Evolutionary conservation across 1,284 basidiomycete species (phyloP), one percentile per base, ranked within the genome.

Genomic region (Calocybe gambosa): DNA sequence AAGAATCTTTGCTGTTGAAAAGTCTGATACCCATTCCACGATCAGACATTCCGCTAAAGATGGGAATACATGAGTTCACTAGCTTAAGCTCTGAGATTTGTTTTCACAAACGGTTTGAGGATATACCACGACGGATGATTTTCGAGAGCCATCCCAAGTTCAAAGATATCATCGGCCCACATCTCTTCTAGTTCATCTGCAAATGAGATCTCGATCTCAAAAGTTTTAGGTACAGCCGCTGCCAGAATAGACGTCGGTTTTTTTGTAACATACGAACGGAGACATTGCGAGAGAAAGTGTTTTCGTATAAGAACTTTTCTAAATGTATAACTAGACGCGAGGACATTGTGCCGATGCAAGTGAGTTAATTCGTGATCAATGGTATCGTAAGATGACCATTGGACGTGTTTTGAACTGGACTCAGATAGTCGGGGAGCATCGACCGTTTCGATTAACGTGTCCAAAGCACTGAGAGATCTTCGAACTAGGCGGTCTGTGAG

Each of bases 101-200:
- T 20, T 19, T 29, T 51, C 48, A 62, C 69, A 55, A 46, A 74
- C 73, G 96, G 94, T 67, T 99, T 99, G 44, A 99, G 66, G 47
- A 97, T 94, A 75, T 84, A 97, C 93, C 93, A 93, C 50, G 70
- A 79, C 5, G 64, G 56, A 1, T 67, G 62, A 31, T 63, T 62
- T 21, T 81, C 75, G 26, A 97, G 72, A 21, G 74, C 69, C 45
- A 78, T 67, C 2, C 75, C 79, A 8, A 99, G 76, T 46, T 97
- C 93, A 73, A 86, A 99, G 20, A 99, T 74, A 51, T 99, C 96
- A 62, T 99, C 95, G 39, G 80, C 68, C 75, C 94, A 89, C 59
- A 94, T 73, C 63, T 98, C 96, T 57, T 98, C 93, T 8, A 99
- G 75, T 59, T 99, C 95, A 65, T 99, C 95, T 1, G 88, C 88